Base-by-base conservation (phyloP, 495 filamentous ascomycete species). In the Tetracladium setigerum region DNA sequence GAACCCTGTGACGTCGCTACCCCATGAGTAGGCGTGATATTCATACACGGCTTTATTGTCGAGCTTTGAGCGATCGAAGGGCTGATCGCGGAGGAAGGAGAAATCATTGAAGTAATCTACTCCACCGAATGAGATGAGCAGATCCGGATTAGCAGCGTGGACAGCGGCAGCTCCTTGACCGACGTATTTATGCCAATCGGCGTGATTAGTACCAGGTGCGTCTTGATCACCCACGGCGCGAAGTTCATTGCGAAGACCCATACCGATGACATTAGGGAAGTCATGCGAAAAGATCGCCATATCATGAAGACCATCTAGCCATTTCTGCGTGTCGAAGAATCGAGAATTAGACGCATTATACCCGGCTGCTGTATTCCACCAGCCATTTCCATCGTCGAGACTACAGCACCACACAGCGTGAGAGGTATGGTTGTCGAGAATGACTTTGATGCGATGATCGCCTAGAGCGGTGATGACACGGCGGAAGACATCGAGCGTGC, bases 391-490 rank as follows among this genome's bases (percentile, higher is more conserved):
- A 49, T 76, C 72, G 13, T 57, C 62, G 22, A 71, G 53, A 53
- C 63, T 60, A 55, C 73, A 76, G 59, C 73, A 74, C 70, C 71
- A 76, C 14, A 52, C 57, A 0, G 70, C 71, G 44, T 63, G 64
- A 55, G 66, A 70, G 39, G 69, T 67, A 53, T 76, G 73, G 57
- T 76, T 74, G 52, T 76, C 72, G 35, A 76, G 44, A 17, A 76
- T 66, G 0, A 72, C 74, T 55, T 72, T 59, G 37, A 76, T 51
- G 16, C 58, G 59, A 11, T 51, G 44, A 5, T 55, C 41, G 54
- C 59, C 70, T 11, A 77, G 65, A 18, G 53, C 56, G 36, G 67
- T 66, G 41, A 75, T 62, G 14, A 71, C 61, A 1, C 45, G 37
- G 33, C 54, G 67, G 47, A 65, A 72, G 22, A 67, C 65, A 33